Evolutionary conservation across 1,284 basidiomycete species (phyloP), one percentile per base, ranked within the genome.

Genomic region (Malassezia yamatoensis): DNA sequence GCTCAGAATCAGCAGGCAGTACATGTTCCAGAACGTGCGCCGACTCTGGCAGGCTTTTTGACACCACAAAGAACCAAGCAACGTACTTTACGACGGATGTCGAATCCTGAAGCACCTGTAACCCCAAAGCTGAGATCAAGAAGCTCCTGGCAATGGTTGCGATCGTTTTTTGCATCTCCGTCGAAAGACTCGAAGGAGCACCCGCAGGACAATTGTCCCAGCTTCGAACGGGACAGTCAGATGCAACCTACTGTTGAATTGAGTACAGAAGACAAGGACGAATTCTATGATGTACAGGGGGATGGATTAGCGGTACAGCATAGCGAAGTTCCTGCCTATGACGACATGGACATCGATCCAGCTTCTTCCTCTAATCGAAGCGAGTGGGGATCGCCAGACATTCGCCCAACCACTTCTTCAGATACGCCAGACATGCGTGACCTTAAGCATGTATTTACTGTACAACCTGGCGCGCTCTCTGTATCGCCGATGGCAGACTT

Each of bases 361-460:
- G 24, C 3, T 4, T 29, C 24, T 29, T 7, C 24, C 24, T 29
- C 24, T 29, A 29, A 7, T 4, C 24, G 7, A 29, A 29, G 4
- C 24, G 24, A 29, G 24, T 29, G 4, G 24, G 24, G 24, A 29
- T 29, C 24, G 24, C 24, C 24, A 29, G 24, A 29, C 24, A 29
- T 29, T 7, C 24, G 24, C 7, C 24, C 24, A 29, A 29, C 7
- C 24, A 29, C 24, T 7, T 29, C 24, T 29, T 29, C 24, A 7
- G 24, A 29, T 7, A 58, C 55, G 5, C 55, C 55, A 1, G 55
- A 58, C 34, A 44, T 58, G 51, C 44, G 36, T n/a, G 21, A 32
- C 9, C 40, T 58, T 2, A 58, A 58, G 39, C 55, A 58, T 34
- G 20, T 58, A 41, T 58, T 58, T 34, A 44, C 55, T 13, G 50